phyloP scores from a whole-genome alignment of 176 grass and related monocot species.

The Oryza punctata region DNA sequence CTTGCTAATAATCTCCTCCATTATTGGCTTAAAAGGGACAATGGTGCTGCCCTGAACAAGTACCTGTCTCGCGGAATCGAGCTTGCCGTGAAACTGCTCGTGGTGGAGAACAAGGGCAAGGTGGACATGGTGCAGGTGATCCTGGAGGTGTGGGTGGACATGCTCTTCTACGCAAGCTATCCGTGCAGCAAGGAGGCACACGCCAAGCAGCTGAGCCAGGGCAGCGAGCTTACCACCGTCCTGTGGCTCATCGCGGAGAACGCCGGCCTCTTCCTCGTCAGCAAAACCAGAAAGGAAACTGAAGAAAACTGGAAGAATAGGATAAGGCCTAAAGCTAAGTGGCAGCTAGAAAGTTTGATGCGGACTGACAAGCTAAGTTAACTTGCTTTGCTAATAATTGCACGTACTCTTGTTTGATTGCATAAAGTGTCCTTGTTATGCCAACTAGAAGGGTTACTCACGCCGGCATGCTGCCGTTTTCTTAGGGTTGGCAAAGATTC shows the following conservation, averaged over 20 bases:
- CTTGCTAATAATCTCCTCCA: background rate
- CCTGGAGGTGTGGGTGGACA: background rate
- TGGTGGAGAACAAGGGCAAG: background rate
- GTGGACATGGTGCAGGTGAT: background rate
- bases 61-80: background rate
- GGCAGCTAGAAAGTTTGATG: too few relatives aligned
- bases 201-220: background rate
- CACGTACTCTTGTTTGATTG: too few relatives aligned
- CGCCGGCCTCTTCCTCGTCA: background rate
- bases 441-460: too few relatives aligned
- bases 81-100: background rate
- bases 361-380: too few relatives aligned
- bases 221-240: background rate
- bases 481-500: too few relatives aligned
- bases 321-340: too few relatives aligned
- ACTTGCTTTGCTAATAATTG: too few relatives aligned
- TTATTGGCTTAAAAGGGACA: background rate
- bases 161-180: background rate
- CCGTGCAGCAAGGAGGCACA: background rate
- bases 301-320: background rate
- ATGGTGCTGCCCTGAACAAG: too few relatives aligned
- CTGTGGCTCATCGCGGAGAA: background rate
- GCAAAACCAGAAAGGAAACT: background rate
- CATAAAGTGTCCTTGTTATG: too few relatives aligned
- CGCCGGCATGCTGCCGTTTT: too few relatives aligned